phyloP scores from a whole-genome alignment of 75 land plant genomes.

The Cunninghamia lanceolata region DNA sequence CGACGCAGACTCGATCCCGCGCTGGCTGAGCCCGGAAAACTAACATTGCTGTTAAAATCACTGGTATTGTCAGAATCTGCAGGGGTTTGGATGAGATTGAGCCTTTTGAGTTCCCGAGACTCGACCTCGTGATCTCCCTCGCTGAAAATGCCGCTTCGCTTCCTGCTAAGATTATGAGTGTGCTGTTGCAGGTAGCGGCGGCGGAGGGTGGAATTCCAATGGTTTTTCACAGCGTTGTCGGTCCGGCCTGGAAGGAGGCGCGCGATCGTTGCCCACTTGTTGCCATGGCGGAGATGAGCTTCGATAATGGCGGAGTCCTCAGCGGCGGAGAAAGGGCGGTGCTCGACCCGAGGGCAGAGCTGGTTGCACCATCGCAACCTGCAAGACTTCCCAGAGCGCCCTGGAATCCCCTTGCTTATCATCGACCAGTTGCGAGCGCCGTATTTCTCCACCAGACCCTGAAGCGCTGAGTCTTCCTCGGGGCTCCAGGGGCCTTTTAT shows the following conservation, averaged over 20 bases:
- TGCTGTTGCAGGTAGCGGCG: constrained; percentile 17
- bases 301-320: constrained; percentile 34
- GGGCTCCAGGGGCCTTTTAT: constrained; percentile 68
- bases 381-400: constrained; percentile 53
- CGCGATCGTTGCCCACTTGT: constrained; percentile 61
- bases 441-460: constrained; percentile 43
- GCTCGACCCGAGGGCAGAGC: constrained; percentile 51
- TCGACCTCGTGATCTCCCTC: constrained; percentile 3
- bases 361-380: constrained; percentile 55
- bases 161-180: not conserved
- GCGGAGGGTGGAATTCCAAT: constrained; percentile 63
- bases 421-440: constrained; percentile 60
- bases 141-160: not conserved
- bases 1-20: constrained; percentile 3
- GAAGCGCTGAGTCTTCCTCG: constrained; percentile 51
- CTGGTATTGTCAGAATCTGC: not conserved
- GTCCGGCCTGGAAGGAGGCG: constrained; percentile 61
- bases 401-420: constrained; percentile 45
- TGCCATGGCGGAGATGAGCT: constrained; percentile 35
- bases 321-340: constrained; percentile 35
- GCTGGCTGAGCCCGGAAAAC: not conserved
- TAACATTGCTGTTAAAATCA: not conserved
- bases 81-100: not conserved
- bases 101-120: not conserved
- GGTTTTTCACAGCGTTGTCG: constrained; percentile 67